Evolutionary conservation across 2,329 filamentous ascomycete species (phyloP).

Genomic region (Colletotrichum eremochloae): DNA sequence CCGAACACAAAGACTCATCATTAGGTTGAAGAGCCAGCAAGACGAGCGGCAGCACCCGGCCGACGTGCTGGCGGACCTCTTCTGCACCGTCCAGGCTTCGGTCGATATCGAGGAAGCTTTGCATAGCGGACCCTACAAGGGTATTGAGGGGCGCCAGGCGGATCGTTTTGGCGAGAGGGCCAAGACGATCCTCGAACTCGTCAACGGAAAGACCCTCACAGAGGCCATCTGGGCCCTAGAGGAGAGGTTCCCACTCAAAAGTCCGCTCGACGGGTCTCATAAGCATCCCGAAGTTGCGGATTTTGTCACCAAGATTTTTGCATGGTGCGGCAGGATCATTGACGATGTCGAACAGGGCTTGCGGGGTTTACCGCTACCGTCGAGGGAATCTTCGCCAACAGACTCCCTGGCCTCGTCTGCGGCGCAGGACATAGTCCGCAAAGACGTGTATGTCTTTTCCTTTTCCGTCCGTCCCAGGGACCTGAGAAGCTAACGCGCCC

Average conservation of each 20-base stretch:
- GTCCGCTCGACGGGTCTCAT: neutral
- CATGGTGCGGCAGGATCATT: conserved; percentile 28
- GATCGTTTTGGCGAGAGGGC: conserved; percentile 15
- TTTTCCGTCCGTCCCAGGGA: neutral
- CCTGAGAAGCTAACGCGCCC: conserved; percentile 2
- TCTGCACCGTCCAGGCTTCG: conserved; percentile 22
- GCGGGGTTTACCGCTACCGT: neutral
- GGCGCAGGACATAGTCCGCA: conserved; percentile 19
- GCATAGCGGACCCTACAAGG: conserved; percentile 20
- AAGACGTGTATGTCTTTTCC: conserved; percentile 14
- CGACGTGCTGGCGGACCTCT: conserved; percentile 18
- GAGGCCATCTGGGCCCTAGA: conserved; percentile 31
- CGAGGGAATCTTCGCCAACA: conserved; percentile 19
- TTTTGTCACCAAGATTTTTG: neutral
- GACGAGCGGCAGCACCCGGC: conserved; percentile 1
- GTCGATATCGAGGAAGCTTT: conserved; percentile 22
- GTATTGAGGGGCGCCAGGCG: conserved; percentile 4
- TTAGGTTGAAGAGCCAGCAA: conserved; percentile 42
- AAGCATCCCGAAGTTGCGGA: neutral
- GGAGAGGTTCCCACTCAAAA: conserved; percentile 19
- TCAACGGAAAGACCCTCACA: conserved; percentile 15
- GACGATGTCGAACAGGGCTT: conserved; percentile 13
- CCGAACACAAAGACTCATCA: conserved; percentile 54
- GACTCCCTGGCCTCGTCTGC: conserved; percentile 27
- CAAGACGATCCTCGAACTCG: conserved; percentile 2